phyloP scores from a whole-genome alignment of 257 asterid species.

The Solanum lignicaule region DNA sequence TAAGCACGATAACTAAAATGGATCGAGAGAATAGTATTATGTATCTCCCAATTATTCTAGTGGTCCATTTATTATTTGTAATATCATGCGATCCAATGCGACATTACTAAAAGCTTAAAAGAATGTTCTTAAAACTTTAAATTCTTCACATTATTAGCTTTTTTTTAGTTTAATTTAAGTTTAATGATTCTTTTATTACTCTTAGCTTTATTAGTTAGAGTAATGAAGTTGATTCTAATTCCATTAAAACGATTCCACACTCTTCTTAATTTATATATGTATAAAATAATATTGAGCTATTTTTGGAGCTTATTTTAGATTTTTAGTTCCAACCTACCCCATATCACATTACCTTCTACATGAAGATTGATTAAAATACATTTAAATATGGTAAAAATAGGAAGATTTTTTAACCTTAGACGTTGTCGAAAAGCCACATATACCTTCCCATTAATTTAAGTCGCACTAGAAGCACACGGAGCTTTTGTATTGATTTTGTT shows the following conservation, averaged over 20 bases:
- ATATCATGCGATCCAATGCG: background rate
- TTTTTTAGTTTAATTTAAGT: background rate
- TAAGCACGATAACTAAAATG: background rate
- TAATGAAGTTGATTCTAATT: background rate
- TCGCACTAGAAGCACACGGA: background rate
- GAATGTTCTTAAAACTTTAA: background rate
- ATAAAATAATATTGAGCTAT: background rate
- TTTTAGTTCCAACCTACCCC: background rate
- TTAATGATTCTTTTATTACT: background rate
- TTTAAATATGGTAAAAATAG: background rate
- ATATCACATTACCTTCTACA: background rate
- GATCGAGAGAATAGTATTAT: no score
- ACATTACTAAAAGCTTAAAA: background rate
- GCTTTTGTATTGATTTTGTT: background rate
- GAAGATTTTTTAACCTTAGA: background rate
- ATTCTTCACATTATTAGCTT: background rate
- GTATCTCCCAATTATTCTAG: background rate
- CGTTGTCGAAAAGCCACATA: background rate
- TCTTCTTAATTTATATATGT: background rate
- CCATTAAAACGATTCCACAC: background rate
- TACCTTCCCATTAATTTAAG: background rate
- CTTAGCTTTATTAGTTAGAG: background rate
- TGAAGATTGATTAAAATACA: background rate
- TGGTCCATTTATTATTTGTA: background rate
- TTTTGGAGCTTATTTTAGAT: background rate